Base-by-base conservation (phyloP, 495 filamentous ascomycete species). In the Rhypophila decipiens region DNA sequence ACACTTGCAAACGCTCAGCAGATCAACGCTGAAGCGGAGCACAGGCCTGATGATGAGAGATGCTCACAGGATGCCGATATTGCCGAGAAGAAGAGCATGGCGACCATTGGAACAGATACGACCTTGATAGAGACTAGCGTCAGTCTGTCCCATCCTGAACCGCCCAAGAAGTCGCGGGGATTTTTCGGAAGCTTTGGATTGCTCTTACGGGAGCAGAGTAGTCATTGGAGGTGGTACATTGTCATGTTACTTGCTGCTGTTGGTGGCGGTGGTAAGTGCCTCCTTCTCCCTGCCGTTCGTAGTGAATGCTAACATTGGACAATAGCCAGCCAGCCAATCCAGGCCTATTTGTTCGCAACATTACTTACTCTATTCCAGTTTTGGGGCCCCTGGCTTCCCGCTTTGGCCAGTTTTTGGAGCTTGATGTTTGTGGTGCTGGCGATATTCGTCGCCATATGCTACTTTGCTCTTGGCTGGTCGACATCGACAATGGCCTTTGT, bases 361-460 rank as follows among this genome's bases (percentile, higher is more conserved):
- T 57, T 73, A 12, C 60, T 78, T n/a, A 66, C 62, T 1, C 66
- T 72, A 2, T 78, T 79, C 36, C 55, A 65, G n/a, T 69, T 70
- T 7, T 62, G 63, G 58, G 65, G 64, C 7, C 52, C 66, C 1
- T 54, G 61, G 39, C 61, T 81, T 15, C 47, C 58, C 21, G 51
- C 49, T 2, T 48, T 65, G 1, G 74, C 69, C 19, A 73, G 72
- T 42, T 84, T 85, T 47, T 86, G 80, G 80, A 73, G 79, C 13
- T 53, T 85, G 24, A 83, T 83, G 76, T 85, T 85, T 56, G 77
- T 84, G 39, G 60, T 75, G 11, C 67, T 85, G 0, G 78, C 77
- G 17, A 55, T 75, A 4, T 72, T 66, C 34, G 68, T 76, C 3
- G 71, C 62, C 0, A 44, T 73, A 13, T 72, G 69, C 46, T 85